These are phyloP conservation scores for Coniochaeta sp. DNA, from an alignment of 2,329 filamentous ascomycete genomes.

Conservation along the genomic window DNA sequence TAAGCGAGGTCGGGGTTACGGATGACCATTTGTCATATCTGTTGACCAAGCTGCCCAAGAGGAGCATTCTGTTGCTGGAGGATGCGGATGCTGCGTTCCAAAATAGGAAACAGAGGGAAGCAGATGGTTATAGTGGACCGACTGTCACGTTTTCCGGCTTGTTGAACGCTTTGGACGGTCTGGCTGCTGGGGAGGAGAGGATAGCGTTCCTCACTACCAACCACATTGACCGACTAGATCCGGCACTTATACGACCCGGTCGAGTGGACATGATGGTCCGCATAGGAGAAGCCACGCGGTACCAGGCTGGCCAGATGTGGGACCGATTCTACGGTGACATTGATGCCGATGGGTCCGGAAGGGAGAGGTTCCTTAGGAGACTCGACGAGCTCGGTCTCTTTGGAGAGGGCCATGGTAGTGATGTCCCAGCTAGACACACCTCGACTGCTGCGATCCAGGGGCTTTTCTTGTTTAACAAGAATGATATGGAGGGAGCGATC, in stretches of 20 bases:
- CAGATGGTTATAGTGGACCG: constrained; percentile 78
- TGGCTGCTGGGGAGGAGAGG: constrained; percentile 91
- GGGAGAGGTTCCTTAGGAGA: constrained; percentile 61
- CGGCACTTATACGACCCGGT: constrained; percentile 82
- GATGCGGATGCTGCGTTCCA: constrained; percentile 88
- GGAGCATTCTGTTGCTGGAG: constrained; percentile 77
- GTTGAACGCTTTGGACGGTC: constrained; percentile 77
- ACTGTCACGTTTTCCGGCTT: constrained; percentile 93
- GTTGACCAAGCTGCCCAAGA: constrained; percentile 74
- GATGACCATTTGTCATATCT: constrained; percentile 84
- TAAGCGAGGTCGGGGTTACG: constrained; percentile 82
- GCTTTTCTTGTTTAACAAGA: constrained; percentile 92
- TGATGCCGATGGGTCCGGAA: constrained; percentile 56
- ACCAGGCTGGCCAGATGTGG: constrained; percentile 85
- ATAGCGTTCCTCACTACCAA: constrained; percentile 94
- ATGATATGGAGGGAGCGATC: constrained; percentile 80
- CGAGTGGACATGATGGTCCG: constrained; percentile 89
- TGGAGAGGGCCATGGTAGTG: constrained; percentile 37
- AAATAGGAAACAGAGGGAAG: constrained; percentile 68
- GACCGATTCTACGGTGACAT: constrained; percentile 88
- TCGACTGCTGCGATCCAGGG: constrained; percentile 93
- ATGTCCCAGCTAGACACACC: constrained; percentile 44
- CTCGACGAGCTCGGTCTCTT: constrained; percentile 67
- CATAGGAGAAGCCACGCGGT: constrained; percentile 78
- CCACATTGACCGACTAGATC: constrained; percentile 81